A percentile compares a stretch with the other conserved stretches of the same genome.
Evolutionary conservation across 345 rosid species (phyloP).

Genomic region (Eucalyptus marginata): DNA sequence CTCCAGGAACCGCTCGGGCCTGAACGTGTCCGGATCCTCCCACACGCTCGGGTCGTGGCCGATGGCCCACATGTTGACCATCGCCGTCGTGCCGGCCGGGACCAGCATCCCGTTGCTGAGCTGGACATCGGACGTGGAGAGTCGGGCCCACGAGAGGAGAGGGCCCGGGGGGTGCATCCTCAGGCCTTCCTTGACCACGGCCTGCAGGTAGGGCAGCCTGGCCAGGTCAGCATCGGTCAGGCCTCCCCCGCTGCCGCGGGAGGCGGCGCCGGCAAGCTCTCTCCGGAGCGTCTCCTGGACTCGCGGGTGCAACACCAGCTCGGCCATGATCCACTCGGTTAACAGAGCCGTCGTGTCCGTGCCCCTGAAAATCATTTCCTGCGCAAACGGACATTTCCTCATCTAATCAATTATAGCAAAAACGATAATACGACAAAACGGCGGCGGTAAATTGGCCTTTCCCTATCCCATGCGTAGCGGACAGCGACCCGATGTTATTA

Average conservation of each 20-base stretch:
- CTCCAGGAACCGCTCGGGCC: conserved; percentile 56
- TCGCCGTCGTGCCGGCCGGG: conserved; percentile 75
- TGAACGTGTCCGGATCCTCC: conserved; percentile 42
- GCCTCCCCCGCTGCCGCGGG: neutral
- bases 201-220: conserved; percentile 54
- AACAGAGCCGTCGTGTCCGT: conserved; percentile 81
- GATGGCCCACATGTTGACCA: conserved; percentile 99
- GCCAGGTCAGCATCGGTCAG: conserved; percentile 44
- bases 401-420: neutral
- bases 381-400: neutral
- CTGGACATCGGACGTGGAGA: conserved; percentile 70
- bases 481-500: neutral
- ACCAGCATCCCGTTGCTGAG: conserved; percentile 72
- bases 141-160: conserved; percentile 80
- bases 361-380: conserved; percentile 95
- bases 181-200: conserved; percentile 67
- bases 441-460: neutral
- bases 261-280: conserved; percentile 18
- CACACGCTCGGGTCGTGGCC: conserved; percentile 61
- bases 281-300: conserved; percentile 39
- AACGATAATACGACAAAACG: neutral
- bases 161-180: conserved; percentile 94
- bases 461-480: neutral
- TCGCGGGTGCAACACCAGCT: conserved; percentile 52
- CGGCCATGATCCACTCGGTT: conserved; percentile 94